Evolutionary conservation across 208 protist species (phyloP), one percentile per base, ranked within the genome.

Genomic region (Acanthamoeba quina): DNA sequence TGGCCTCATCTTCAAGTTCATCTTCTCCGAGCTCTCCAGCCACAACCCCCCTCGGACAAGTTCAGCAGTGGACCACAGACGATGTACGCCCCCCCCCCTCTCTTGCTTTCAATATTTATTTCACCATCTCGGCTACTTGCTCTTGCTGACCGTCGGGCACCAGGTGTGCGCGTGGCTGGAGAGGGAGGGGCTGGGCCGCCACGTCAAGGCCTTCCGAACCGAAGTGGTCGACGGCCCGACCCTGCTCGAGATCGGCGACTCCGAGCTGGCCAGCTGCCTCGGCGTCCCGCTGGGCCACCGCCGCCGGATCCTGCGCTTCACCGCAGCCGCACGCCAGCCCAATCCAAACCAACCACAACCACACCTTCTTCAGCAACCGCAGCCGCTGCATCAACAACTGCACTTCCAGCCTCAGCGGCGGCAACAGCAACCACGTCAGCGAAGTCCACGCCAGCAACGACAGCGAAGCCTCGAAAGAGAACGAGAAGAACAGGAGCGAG

Each of bases 261-360:
- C 24, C n/a, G n/a, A 70, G n/a, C 64, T 70, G 64, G 5, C 11
- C 64, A 34, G 29, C 26, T 70, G 64, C 37, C 64, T 70, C 64
- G 64, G 29, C n/a, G 64, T 70, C 64, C 24, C 64, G 17, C 64
- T 70, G 64, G 64, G 64, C 64, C 64, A 70, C 29, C 64, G 64
- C 11, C 64, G 64, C 64, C 24, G 64, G 17, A 70, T 70, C 24
- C 64, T 70, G 4, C 64, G 64, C n/a, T 70, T 70, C 64, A 70
- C 26, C 64, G 64, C 24, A 9, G 26, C 24, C 26, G 29, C 64
- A 31, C 10, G 9, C n/a, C 19, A 0, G 64, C 64, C 64, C 44
- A 49, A 1, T 0, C 44, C 44, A 1, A 49, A 70, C n/a, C 64
- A 70, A 19, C 64, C 26, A 21, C 54, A 17, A 31, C 3, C 29